These are phyloP conservation scores for Ephemerocybe angulata DNA, from an alignment of 768 basidiomycete species.

Conservation along the genomic window DNA sequence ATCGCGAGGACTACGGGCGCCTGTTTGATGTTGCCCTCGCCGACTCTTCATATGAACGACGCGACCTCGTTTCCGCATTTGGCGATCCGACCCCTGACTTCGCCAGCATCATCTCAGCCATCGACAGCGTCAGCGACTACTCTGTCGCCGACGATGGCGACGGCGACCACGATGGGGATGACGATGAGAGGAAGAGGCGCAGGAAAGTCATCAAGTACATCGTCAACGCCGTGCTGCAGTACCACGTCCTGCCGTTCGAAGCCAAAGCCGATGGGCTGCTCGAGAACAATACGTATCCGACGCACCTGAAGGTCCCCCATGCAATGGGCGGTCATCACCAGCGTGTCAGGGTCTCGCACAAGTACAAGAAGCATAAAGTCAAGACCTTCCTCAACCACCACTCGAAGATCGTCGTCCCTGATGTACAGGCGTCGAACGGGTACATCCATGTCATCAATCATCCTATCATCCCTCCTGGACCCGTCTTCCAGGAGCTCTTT, in stretches of 20 bases:
- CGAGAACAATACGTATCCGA: constrained; percentile 52
- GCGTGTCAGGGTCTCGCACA: constrained; percentile 39
- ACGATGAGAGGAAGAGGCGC: constrained; percentile 42
- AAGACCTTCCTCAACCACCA: constrained; percentile 46
- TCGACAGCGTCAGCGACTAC: constrained; percentile 28
- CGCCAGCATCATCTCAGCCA: constrained; percentile 1
- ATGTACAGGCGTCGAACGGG: constrained; percentile 50
- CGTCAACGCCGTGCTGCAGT: constrained; percentile 50
- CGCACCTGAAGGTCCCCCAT: constrained; percentile 39
- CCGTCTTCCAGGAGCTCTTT: constrained; percentile 47
- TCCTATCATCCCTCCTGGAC: constrained; percentile 54
- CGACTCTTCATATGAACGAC: background rate
- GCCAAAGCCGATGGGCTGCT: constrained; percentile 36
- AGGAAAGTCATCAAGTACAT: constrained; percentile 57
- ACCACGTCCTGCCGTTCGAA: constrained; percentile 49
- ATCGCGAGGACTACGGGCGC: constrained; percentile 5
- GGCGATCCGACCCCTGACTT: background rate
- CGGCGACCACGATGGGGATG: constrained; percentile 29
- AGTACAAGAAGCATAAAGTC: constrained; percentile 13
- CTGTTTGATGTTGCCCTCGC: constrained; percentile 6
- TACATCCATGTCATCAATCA: constrained; percentile 51
- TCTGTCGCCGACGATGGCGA: constrained; percentile 5
- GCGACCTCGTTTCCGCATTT: background rate
- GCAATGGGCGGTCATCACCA: constrained; percentile 43
- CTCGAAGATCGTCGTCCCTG: constrained; percentile 37